Evolutionary conservation across 176 grass and related monocot species (phyloP).

Genomic region (Paspalum vaginatum): DNA sequence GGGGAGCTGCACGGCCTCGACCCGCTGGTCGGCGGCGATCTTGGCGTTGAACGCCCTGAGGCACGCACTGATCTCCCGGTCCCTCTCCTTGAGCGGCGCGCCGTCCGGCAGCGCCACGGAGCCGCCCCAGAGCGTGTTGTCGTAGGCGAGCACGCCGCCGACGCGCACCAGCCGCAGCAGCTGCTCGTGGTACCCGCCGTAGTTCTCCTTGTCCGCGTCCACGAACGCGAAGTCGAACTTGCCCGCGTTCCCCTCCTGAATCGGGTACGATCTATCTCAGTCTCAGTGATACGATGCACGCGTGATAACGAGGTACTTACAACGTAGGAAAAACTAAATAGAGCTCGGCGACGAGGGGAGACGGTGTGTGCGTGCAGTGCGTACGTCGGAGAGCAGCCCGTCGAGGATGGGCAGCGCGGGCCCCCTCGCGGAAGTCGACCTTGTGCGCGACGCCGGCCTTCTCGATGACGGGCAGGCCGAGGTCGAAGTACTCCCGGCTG

Average conservation of each 20-base stretch:
- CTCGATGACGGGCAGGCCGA: slow-evolving; percentile 50
- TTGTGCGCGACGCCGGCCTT: slow-evolving; percentile 66
- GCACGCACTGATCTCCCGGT: neutral
- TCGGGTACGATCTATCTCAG: no score
- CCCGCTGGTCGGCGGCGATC: slow-evolving; percentile 44
- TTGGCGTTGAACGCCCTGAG: slow-evolving; percentile 53
- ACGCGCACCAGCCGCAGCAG: slow-evolving; percentile 58
- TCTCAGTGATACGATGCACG: no score
- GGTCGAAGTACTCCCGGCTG: slow-evolving; percentile 42
- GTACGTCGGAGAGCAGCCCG: slow-evolving; percentile 38
- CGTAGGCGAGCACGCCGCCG: slow-evolving; percentile 70
- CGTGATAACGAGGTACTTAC: no score
- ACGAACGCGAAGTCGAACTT: slow-evolving; percentile 81
- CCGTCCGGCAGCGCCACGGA: slow-evolving; percentile 47
- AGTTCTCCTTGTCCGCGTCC: slow-evolving; percentile 70
- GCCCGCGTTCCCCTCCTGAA: neutral
- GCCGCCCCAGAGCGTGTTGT: slow-evolving; percentile 79
- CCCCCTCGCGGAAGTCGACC: slow-evolving; percentile 68
- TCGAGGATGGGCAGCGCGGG: slow-evolving; percentile 33
- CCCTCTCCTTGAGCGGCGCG: slow-evolving; percentile 24
- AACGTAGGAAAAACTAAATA: no score
- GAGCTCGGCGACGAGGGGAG: no score
- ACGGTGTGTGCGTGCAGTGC: no score
- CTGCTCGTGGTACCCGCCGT: slow-evolving; percentile 62
- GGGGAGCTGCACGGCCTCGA: slow-evolving; percentile 64